These are phyloP conservation scores for Stephania yunnanensis DNA, from an alignment of 164 flowering plant species.

Conservation along the genomic window DNA sequence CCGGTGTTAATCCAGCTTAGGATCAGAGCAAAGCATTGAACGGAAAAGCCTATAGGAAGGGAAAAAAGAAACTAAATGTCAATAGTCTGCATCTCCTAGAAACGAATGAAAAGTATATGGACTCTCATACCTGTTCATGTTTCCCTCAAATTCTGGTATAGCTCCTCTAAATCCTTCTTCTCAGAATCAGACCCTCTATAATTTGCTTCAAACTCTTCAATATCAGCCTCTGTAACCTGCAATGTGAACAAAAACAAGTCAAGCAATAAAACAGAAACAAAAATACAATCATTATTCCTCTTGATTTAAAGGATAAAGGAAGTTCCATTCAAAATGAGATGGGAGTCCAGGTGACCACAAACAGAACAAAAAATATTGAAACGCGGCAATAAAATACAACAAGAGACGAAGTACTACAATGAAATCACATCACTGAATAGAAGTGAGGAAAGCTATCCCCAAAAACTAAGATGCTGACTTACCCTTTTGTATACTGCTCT, in stretches of 20 bases:
- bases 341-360: too few species aligned
- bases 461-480: background rate
- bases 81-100: background rate
- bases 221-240: conserved; percentile 89
- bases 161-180: conserved; percentile 70
- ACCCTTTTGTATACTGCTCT: conserved; percentile 86
- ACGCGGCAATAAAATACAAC: too few species aligned
- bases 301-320: too few species aligned
- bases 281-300: too few species aligned
- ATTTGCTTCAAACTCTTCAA: conserved; percentile 90
- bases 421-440: background rate
- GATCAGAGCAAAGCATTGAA: conserved; percentile 91
- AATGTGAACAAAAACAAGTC: conserved; percentile 1
- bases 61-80: background rate
- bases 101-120: background rate
- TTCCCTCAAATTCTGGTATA: conserved; percentile 72
- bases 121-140: conserved; percentile 66
- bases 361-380: too few species aligned
- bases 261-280: background rate
- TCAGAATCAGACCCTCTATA: conserved; percentile 95
- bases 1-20: conserved; percentile 89
- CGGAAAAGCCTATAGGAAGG: conserved; percentile 69
- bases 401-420: too few species aligned
- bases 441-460: background rate
- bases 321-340: too few species aligned